Evolutionary conservation across 805 yeast genomes (phyloP).

Genomic region (Pichia manshurica): DNA sequence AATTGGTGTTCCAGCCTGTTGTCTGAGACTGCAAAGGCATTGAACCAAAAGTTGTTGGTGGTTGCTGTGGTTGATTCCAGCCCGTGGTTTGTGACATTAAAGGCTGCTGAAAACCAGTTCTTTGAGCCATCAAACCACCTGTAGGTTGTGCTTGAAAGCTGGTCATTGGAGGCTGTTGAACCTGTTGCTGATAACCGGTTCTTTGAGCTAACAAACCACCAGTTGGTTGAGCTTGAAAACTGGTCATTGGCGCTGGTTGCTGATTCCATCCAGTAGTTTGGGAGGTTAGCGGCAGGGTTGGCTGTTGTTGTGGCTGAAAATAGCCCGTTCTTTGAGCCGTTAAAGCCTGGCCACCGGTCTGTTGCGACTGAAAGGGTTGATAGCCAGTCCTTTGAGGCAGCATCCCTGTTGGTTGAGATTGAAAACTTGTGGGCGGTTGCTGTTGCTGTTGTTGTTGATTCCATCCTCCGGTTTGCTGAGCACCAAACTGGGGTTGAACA

Average conservation of each 20-base stretch:
- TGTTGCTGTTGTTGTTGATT: conserved; percentile 20
- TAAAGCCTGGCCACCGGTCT: conserved; percentile 7
- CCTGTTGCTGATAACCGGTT: conserved; percentile 36
- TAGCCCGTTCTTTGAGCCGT: conserved; percentile 8
- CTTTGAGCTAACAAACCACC: conserved; percentile 11
- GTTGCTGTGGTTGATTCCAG: conserved; percentile 25
- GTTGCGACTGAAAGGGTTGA: conserved; percentile 25
- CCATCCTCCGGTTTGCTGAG: conserved; percentile 43
- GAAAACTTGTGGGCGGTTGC: conserved; percentile 22
- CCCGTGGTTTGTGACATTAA: conserved; percentile 36
- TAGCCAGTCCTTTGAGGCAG: conserved; percentile 23
- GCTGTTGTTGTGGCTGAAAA: conserved; percentile 11
- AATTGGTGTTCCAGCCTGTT: conserved; percentile 34
- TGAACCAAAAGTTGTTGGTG: conserved; percentile 33
- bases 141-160: conserved; percentile 19
- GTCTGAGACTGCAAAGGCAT: conserved; percentile 33
- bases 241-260: conserved; percentile 21
- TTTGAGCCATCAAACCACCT: conserved; percentile 36
- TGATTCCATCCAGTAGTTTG: conserved; percentile 38
- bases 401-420: conserved; percentile 19
- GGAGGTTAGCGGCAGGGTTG: conserved; percentile 17
- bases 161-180: conserved; percentile 17
- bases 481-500: conserved; percentile 11
- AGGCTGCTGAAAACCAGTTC: conserved; percentile 38
- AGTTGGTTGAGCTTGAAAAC: conserved; percentile 22